Evolutionary conservation across 1,139 yeast genomes (phyloP), one percentile per base, ranked within the genome.

Genomic region (Yamadazyma friedrichii): DNA sequence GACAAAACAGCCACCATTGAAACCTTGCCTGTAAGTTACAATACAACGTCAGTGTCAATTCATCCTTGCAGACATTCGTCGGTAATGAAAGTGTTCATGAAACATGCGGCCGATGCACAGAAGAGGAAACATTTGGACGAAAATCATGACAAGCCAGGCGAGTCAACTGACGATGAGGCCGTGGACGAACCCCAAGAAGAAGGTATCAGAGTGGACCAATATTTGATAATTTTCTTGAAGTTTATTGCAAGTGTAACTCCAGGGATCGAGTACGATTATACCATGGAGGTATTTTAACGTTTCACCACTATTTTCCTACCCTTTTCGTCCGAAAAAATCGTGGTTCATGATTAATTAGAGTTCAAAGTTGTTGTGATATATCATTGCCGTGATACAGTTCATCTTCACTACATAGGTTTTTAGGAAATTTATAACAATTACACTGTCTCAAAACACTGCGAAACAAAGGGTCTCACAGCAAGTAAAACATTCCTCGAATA

Each of bases 171-270:
- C 9, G 50, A 61, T 33, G 58, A 63, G 6, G 70, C 65, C 9
- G 71, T 69, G 15, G 69, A 67, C 31, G 15, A 9, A 4, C 27
- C 9, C 11, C 9, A 17, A 9, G 76, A 80, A 13, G 47, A 44
- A 4, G 70, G 64, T 0, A 73, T 93, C 10, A 73, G 96, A 36
- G 97, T 85, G 1, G 98, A 93, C 60, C 97, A 89, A 56, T 93
- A 93, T 58, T 67, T 93, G 52, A 75, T 93, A 31, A 84, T 91
- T 10, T 93, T 93, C 59, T 74, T 93, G 55, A 94, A 94, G 63
- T 93, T 93, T 55, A 91, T 93, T 42, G 88, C 98, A 11, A 88
- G 97, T 65, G 98, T 94, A 11, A 91, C 96, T 2, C 99, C 99
- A 0, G 96, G 97, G 10, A 89, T 93, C 42, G 96, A 91, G 62